A percentile compares a stretch with the other conserved stretches of the same genome.
phyloP scores from a whole-genome alignment of 1,284 basidiomycete genomes.

The Ceratobasidium papillatum region DNA sequence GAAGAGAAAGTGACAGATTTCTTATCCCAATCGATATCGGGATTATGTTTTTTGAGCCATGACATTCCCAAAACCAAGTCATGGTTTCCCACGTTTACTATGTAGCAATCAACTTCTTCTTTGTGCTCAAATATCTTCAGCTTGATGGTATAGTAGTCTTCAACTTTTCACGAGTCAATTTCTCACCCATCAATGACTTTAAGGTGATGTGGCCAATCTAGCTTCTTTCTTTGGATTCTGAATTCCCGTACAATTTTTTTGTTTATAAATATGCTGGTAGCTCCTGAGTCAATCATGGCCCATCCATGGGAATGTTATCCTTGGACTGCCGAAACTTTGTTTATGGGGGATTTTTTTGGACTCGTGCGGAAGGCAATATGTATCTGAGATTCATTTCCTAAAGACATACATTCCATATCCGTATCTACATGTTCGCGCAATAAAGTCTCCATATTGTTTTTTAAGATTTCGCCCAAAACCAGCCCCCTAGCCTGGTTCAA shows the following conservation, averaged over 20 bases:
- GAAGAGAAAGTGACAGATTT: background rate
- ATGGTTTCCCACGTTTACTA: constrained; percentile 11
- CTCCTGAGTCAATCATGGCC: constrained; percentile 4
- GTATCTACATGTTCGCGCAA: background rate
- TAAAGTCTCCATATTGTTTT: background rate
- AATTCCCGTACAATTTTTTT: background rate
- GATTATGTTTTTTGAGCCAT: constrained; percentile 42
- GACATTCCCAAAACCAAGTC: constrained; percentile 43
- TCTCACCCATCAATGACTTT: constrained; percentile 9
- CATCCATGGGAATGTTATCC: background rate
- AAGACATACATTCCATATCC: background rate
- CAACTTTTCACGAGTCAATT: background rate
- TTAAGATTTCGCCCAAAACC: constrained; percentile 16
- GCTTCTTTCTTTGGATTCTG: background rate
- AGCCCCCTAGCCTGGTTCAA: background rate
- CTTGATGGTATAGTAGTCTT: background rate
- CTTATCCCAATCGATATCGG: constrained; percentile 40
- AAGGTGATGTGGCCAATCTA: background rate
- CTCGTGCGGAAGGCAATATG: background rate
- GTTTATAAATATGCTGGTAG: background rate
- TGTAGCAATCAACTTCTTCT: background rate
- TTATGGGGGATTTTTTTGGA: background rate
- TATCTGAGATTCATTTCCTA: background rate
- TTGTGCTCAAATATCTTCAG: background rate
- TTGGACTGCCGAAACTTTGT: background rate